Evolutionary conservation across 2,329 filamentous ascomycete species (phyloP).

Genomic region (Talaromyces sp.): DNA sequence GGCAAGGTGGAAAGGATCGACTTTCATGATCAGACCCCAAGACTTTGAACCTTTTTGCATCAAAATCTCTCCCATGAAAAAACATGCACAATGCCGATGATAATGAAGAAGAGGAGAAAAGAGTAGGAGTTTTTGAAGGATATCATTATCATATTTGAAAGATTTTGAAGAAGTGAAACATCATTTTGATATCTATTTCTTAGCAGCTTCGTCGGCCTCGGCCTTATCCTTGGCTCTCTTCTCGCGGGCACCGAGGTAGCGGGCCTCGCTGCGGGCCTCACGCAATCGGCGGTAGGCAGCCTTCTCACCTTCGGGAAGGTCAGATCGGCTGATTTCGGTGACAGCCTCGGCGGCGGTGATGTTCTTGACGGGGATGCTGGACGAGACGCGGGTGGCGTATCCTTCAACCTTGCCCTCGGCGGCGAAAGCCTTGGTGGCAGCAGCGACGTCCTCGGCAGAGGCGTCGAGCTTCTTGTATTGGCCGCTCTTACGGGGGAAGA

Average conservation of each 20-base stretch:
- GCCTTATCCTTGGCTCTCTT: slow-evolving; percentile 87
- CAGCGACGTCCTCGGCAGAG: slow-evolving; percentile 75
- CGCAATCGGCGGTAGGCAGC: slow-evolving; percentile 85
- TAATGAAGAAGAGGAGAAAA: neutral
- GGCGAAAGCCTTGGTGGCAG: slow-evolving; percentile 57
- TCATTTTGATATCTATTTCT: slow-evolving; percentile 45
- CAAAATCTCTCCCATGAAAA: neutral
- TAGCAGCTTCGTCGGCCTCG: slow-evolving; percentile 59
- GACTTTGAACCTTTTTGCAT: neutral
- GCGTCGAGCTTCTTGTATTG: slow-evolving; percentile 91
- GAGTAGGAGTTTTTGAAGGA: slow-evolving; percentile 27
- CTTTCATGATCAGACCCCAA: slow-evolving; percentile 1
- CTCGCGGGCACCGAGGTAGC: slow-evolving; percentile 78
- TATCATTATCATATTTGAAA: slow-evolving; percentile 20
- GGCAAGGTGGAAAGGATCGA: neutral
- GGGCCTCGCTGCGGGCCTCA: slow-evolving; percentile 76
- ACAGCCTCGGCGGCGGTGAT: slow-evolving; percentile 56
- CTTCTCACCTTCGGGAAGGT: slow-evolving; percentile 74
- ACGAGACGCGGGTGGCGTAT: slow-evolving; percentile 52
- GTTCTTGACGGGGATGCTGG: slow-evolving; percentile 70
- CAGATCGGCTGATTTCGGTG: slow-evolving; percentile 75
- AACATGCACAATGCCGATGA: slow-evolving; percentile 9
- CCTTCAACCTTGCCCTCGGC: slow-evolving; percentile 51
- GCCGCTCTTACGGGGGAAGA: slow-evolving; percentile 94
- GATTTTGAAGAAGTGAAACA: slow-evolving; percentile 16